Evolutionary conservation across 2,329 filamentous ascomycete species (phyloP), one percentile per base, ranked within the genome.

Genomic region (Cordyceps pruinosa): DNA sequence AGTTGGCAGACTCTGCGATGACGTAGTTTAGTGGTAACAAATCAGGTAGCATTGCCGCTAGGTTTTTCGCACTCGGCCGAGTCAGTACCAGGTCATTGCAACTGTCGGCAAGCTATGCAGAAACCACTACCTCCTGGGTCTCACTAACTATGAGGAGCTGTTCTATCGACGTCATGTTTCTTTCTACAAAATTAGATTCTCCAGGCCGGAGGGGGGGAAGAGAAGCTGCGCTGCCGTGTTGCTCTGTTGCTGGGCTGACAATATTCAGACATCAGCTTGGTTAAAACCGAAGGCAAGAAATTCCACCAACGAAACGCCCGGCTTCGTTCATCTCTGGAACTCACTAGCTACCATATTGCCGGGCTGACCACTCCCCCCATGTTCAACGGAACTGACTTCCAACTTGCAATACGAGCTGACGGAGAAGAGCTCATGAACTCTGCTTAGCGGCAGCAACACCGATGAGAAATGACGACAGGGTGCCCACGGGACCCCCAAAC

Each of bases 371-470:
- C n/a, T 4, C 8, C 25, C 5, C 17, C 26, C 26, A 8, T 19
- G 1, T 5, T n/a, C n/a, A 21, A 5, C n/a, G 6, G 12, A 19
- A 25, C 19, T 21, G 9, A 10, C 28, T 32, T 26, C 44, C 26
- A 12, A 19, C 21, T 25, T 26, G 32, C 21, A 25, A 45, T 53
- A 53, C 50, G 50, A 53, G 50, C 50, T 53, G 50, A 53, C 50
- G 17, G 49, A 8, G 17, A 28, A 4, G 45, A 32, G 5, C 23
- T 8, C 23, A 32, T 32, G 10, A 30, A 17, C 13, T 23, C n/a
- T 41, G 35, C 2, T 25, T 51, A 51, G 48, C 48, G 13, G n/a
- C 39, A 23, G 25, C 26, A 26, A 5, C 15, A 17, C 25, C 10
- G 3, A 6, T 3, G 5, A n/a, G 15, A 7, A 54, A 46, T 45